phyloP scores from a whole-genome alignment of 306 rosid species.

The Cucumis cinereus region DNA sequence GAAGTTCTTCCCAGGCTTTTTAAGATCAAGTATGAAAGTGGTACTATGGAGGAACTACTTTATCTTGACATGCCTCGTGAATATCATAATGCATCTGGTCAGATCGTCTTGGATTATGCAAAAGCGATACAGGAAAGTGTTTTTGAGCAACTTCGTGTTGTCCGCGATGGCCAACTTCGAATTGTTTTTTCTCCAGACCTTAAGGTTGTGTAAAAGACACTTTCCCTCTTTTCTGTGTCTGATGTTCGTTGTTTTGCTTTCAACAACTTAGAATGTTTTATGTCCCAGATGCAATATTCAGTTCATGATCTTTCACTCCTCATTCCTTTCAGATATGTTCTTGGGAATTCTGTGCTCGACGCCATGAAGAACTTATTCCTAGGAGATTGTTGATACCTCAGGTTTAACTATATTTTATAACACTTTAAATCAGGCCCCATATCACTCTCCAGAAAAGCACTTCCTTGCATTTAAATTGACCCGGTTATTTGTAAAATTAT shows the following conservation, averaged over 20 bases:
- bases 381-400: conserved; percentile 90
- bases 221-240: background rate
- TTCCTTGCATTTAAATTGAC: background rate
- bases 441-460: background rate
- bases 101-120: conserved; percentile 91
- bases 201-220: conserved; percentile 38
- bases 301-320: background rate
- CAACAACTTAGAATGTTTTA: background rate
- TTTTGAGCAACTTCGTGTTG: conserved; percentile 97
- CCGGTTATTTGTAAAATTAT: background rate
- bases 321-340: conserved; percentile 64
- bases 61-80: conserved; percentile 98
- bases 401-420: conserved; percentile 25
- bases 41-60: conserved; percentile 94
- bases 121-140: conserved; percentile 98
- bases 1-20: conserved; percentile 98
- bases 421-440: background rate
- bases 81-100: conserved; percentile 87
- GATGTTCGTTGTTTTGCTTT: background rate
- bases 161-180: conserved; percentile 96
- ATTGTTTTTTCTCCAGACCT: conserved; percentile 86
- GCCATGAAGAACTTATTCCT: conserved; percentile 97
- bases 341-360: conserved; percentile 98
- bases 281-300: background rate
- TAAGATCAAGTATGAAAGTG: conserved; percentile 95